Base-by-base conservation (phyloP, 2,329 filamentous ascomycete species). In the Neofusicoccum laricinum region DNA sequence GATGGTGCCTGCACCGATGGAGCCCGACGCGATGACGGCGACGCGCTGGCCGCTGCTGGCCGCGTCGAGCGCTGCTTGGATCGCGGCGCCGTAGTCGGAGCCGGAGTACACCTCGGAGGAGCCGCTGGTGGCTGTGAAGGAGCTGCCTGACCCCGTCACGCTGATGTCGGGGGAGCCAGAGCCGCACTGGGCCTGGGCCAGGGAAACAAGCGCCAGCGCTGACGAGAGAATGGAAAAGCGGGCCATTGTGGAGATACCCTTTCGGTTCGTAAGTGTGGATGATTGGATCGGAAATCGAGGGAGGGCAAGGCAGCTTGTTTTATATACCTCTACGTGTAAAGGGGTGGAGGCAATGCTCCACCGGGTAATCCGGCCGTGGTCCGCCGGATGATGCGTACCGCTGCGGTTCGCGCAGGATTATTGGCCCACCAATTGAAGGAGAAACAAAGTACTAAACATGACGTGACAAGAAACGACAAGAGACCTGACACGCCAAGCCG, bases 1-100 rank as follows among this genome's bases (percentile, higher is more conserved):
- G 70, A 86, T 81, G 40, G 82, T 85, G 68, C 70, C 79, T n/a
- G 81, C 79, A 34, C 84, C 84, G 61, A 86, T 85, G 48, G 82
- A 83, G 3, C 84, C 84, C 0, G 82, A 84, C 0, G 84, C 83
- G 0, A 84, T 80, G 63, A 87, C 81, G 1, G 82, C 74, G 0
- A 86, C 79, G 11, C 84, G 82, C 71, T 86, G 81, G 7, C 84
- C 84, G 57, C 76, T 78, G 68, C 71, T 73, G 67, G 85, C 81
- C 40, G 81, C 77, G 68, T 85, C 83, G 17, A 86, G 70, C 0
- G 84, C 85, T 0, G 82, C 76, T 59, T 86, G 83, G 64, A 86
- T 85, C 1, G 84, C 84, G 1, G 78, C 77, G 12, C 76, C 79
- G 72, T 86, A 86, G 75, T 85, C 80, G 15, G 79, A 77, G 32